Conservation (phyloP, 768 basidiomycete species). For the Xerocomus brunneocitrinus region DNA sequence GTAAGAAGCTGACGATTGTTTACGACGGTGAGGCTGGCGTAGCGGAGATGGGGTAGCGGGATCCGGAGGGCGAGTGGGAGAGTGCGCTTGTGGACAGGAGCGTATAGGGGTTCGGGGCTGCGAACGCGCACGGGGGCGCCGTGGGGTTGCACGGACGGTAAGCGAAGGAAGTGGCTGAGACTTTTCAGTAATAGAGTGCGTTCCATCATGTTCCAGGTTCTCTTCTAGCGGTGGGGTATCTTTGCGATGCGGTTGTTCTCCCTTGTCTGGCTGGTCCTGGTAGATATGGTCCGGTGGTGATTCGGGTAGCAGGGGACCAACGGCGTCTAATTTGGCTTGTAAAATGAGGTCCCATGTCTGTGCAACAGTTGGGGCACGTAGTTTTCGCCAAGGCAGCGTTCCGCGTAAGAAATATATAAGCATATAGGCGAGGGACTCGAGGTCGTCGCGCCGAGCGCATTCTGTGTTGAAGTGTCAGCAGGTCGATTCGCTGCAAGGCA, state of each 20-base stretch:
- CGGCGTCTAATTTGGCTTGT: constrained; percentile 63
- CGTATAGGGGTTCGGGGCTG: constrained; percentile 17
- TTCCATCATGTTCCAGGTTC: constrained; percentile 6
- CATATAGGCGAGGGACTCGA: constrained; percentile 80
- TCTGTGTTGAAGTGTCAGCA: constrained; percentile 36
- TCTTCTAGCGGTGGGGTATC: constrained; percentile 13
- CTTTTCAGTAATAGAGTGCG: constrained; percentile 11
- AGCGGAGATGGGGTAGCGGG: constrained; percentile 18
- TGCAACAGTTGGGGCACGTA: constrained; percentile 60
- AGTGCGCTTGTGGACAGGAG: constrained; percentile 5
- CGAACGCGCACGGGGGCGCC: constrained; percentile 13
- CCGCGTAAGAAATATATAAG: constrained; percentile 78
- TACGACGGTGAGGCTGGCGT: constrained; percentile 16
- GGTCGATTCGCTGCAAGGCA: background rate
- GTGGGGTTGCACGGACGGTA: constrained; percentile 5
- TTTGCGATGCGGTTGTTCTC: background rate
- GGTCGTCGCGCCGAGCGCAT: constrained; percentile 72
- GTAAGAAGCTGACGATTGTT: constrained; percentile 16
- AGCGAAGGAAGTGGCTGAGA: constrained; percentile 12
- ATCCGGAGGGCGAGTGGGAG: constrained; percentile 6
- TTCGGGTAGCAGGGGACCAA: constrained; percentile 26
- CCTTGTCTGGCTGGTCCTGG: constrained; percentile 1
- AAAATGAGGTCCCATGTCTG: constrained; percentile 77
- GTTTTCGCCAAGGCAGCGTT: constrained; percentile 72
- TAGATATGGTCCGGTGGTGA: constrained; percentile 13